Conservation (phyloP, 768 basidiomycete species). For the Suillus americanus region DNA sequence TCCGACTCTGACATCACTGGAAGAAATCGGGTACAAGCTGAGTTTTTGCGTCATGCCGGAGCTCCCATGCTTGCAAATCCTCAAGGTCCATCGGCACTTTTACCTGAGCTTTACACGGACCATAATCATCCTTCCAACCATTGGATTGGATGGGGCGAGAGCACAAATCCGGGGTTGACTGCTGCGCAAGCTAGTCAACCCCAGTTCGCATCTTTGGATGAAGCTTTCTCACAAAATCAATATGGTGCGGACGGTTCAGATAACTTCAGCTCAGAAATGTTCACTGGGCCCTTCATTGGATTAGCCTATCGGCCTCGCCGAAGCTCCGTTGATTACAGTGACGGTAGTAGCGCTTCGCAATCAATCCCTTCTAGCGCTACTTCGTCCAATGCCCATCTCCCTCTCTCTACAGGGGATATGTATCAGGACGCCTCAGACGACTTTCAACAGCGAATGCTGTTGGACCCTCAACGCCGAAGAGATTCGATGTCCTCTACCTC, state of each 20-base stretch:
- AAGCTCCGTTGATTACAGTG: conserved; percentile 39
- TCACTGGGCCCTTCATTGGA: conserved; percentile 23
- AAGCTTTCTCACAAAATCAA: conserved; percentile 27
- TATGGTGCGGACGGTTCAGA: conserved; percentile 22
- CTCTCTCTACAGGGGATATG: conserved; percentile 31
- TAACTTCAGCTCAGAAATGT: conserved; percentile 7
- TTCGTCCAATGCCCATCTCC: conserved; percentile 53
- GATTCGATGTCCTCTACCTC: conserved; percentile 15
- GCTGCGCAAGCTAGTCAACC: background rate
- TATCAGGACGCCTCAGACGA: conserved; percentile 30
- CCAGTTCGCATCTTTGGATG: conserved; percentile 25
- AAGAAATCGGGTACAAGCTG: conserved; percentile 49
- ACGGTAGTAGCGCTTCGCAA: conserved; percentile 43
- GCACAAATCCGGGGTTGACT: conserved; percentile 2
- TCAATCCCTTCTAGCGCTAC: conserved; percentile 54
- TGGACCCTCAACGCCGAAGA: conserved; percentile 17
- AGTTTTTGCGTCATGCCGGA: conserved; percentile 39
- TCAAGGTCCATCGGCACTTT: conserved; percentile 7
- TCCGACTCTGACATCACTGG: conserved; percentile 41
- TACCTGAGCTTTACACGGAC: conserved; percentile 17
- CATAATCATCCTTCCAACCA: conserved; percentile 15
- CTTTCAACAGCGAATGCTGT: conserved; percentile 18
- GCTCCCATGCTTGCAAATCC: conserved; percentile 11
- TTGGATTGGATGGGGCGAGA: conserved; percentile 31
- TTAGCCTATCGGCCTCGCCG: conserved; percentile 31